Evolutionary conservation across 345 rosid species (phyloP).

Genomic region (Euphorbia lathyris): DNA sequence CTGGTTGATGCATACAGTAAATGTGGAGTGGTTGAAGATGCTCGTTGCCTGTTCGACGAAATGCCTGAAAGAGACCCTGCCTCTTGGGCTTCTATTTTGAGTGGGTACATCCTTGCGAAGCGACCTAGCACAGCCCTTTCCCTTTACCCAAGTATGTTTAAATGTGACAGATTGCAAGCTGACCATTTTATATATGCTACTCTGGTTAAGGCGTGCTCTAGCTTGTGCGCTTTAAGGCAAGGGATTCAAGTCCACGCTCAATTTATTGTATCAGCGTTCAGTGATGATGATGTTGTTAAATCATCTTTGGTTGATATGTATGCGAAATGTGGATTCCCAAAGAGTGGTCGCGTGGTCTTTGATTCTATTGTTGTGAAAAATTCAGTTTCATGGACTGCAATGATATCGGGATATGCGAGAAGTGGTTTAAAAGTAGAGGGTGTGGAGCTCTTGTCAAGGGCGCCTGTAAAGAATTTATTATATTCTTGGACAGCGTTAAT

Average conservation of each 20-base stretch:
- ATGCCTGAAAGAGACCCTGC: conserved; percentile 59
- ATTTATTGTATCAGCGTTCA: conserved; percentile 43
- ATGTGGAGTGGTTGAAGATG: conserved; percentile 42
- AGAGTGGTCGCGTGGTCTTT: conserved; percentile 45
- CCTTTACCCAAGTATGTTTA: conserved; percentile 36
- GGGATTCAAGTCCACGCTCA: conserved; percentile 69
- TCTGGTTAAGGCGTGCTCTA: conserved; percentile 62
- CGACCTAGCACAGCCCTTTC: conserved; percentile 49
- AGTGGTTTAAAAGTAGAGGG: conserved; percentile 61
- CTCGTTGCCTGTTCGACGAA: conserved; percentile 52
- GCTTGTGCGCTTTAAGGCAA: conserved; percentile 40
- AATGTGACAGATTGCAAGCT: conserved; percentile 37
- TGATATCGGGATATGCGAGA: conserved; percentile 62
- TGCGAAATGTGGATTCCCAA: conserved; percentile 50
- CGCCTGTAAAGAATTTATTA: conserved; percentile 48
- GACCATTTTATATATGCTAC: conserved; percentile 63
- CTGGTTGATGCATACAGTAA: conserved; percentile 50
- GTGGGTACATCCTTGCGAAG: conserved; percentile 51
- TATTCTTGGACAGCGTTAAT: conserved; percentile 71
- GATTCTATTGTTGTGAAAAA: conserved; percentile 48
- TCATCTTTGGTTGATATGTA: conserved; percentile 79
- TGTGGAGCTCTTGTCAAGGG: conserved; percentile 36
- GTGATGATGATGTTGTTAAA: conserved; percentile 59
- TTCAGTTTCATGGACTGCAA: conserved; percentile 58
- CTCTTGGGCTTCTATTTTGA: conserved; percentile 69